A percentile compares a stretch with the other conserved stretches of the same genome.
These are phyloP conservation scores for Staphylotrichum longicolle DNA, from an alignment of 495 filamentous ascomycete genomes.

Conservation along the genomic window DNA sequence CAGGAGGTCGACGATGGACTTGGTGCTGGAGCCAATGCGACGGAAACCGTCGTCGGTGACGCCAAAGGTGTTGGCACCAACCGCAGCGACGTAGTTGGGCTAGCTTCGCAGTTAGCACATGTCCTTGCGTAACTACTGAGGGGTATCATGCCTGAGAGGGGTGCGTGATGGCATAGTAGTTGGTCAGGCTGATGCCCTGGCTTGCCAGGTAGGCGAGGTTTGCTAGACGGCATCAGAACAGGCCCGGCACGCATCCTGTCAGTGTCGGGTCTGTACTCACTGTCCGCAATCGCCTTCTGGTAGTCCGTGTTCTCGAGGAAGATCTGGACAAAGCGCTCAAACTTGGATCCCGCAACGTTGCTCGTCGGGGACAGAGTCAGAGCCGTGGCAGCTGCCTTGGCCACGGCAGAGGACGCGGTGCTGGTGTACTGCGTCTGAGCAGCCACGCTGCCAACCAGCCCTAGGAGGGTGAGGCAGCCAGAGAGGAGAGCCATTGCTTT, in stretches of 20 bases:
- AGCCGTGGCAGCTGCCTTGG: slow-evolving; percentile 16
- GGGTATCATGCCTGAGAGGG: slow-evolving; percentile 32
- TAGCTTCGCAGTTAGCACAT: background rate
- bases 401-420: slow-evolving; percentile 15
- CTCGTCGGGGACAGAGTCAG: slow-evolving; percentile 53
- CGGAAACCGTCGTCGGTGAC: slow-evolving; percentile 63
- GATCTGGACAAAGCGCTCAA: slow-evolving; percentile 64
- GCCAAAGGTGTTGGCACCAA: slow-evolving; percentile 62
- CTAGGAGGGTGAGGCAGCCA: background rate
- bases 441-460: slow-evolving; percentile 9
- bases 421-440: slow-evolving; percentile 24
- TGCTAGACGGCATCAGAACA: slow-evolving; percentile 12
- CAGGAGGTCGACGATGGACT: slow-evolving; percentile 69
- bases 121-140: background rate
- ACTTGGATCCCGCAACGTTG: slow-evolving; percentile 60
- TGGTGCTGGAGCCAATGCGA: slow-evolving; percentile 57
- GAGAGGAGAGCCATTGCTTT: background rate
- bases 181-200: slow-evolving; percentile 62
- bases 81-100: slow-evolving; percentile 65
- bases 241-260: too few species aligned
- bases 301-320: slow-evolving; percentile 73
- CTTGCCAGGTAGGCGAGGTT: slow-evolving; percentile 50
- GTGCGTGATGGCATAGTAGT: slow-evolving; percentile 52
- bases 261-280: background rate
- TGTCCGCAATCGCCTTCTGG: slow-evolving; percentile 28